Conservation (phyloP, 768 basidiomycete genomes). For the Mycena venus region DNA sequence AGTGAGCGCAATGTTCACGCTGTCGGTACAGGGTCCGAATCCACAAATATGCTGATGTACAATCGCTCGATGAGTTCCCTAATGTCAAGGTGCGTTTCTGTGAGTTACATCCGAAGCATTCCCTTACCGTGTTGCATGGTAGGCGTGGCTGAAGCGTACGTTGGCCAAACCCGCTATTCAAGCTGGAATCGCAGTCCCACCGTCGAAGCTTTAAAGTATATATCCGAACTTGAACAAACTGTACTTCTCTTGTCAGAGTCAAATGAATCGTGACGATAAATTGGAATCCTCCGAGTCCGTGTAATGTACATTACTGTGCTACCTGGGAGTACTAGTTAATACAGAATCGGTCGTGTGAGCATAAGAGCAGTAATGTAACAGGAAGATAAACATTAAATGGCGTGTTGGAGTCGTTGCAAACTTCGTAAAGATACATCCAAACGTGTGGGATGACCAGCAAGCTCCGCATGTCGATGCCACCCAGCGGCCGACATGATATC, state of each 20-base stretch:
- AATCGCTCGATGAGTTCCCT: conserved; percentile 74
- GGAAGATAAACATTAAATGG: neutral
- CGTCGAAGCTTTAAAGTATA: neutral
- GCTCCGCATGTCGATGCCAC: neutral
- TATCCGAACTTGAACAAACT: too few species aligned
- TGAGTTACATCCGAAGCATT: neutral
- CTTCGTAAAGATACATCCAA: neutral
- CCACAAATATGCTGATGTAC: conserved; percentile 63
- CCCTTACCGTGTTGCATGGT: neutral
- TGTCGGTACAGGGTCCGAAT: conserved; percentile 65
- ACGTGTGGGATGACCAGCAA: neutral
- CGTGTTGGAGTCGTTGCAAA: neutral
- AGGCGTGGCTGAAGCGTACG: conserved; percentile 36
- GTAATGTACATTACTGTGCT: conserved; percentile 10
- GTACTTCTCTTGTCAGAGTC: neutral
- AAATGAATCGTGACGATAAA: neutral
- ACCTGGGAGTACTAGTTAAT: neutral
- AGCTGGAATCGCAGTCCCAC: conserved; percentile 19
- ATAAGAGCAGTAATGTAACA: neutral
- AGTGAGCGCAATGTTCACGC: neutral
- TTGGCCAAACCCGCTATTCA: conserved; percentile 19
- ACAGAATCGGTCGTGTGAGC: conserved; percentile 3
- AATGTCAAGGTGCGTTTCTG: conserved; percentile 61
- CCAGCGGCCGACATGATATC: neutral
- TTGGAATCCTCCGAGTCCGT: neutral